Evolutionary conservation across 106 monocot species (phyloP).

Genomic region (Apostasia shenzhenica): DNA sequence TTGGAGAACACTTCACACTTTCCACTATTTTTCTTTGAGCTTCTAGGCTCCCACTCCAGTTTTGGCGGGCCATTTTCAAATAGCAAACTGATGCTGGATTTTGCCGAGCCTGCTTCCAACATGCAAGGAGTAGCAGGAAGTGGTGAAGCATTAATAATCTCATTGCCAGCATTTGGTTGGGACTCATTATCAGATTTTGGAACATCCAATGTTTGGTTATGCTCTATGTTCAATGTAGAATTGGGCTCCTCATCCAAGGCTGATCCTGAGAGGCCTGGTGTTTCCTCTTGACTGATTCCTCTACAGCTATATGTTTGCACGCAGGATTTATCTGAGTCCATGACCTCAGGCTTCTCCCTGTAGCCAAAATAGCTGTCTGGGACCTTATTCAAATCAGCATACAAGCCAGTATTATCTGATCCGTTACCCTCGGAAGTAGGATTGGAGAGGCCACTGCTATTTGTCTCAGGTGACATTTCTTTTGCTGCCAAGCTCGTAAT

Average conservation of each 20-base stretch:
- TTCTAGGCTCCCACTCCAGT: conserved; percentile 20
- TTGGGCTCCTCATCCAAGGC: conserved; percentile 55
- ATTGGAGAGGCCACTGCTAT: conserved; percentile 41
- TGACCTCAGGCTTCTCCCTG: conserved; percentile 11
- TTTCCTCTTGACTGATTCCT: conserved; percentile 6
- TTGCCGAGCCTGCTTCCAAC: not conserved
- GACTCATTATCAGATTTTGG: conserved; percentile 15
- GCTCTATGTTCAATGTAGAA: conserved; percentile 15
- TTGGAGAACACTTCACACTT: conserved; percentile 9
- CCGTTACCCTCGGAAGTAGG: too few relatives aligned
- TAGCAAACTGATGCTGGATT: not conserved
- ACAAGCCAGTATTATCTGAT: conserved; percentile 24
- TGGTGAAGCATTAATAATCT: not conserved
- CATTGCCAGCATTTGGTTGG: conserved; percentile 10
- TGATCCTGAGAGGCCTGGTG: conserved; percentile 24
- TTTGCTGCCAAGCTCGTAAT: not conserved
- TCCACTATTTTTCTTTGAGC: conserved; percentile 29
- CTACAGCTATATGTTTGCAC: not conserved
- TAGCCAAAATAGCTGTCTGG: conserved; percentile 22
- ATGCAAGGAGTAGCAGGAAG: too few relatives aligned
- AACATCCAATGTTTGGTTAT: conserved; percentile 22
- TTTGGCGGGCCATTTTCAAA: conserved; percentile 4
- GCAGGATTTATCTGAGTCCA: conserved; percentile 8
- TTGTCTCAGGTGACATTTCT: conserved; percentile 26
- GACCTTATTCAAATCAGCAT: conserved; percentile 48